Conservation (phyloP, 2,329 filamentous ascomycete species). For the Sclerotinia borealis region DNA sequence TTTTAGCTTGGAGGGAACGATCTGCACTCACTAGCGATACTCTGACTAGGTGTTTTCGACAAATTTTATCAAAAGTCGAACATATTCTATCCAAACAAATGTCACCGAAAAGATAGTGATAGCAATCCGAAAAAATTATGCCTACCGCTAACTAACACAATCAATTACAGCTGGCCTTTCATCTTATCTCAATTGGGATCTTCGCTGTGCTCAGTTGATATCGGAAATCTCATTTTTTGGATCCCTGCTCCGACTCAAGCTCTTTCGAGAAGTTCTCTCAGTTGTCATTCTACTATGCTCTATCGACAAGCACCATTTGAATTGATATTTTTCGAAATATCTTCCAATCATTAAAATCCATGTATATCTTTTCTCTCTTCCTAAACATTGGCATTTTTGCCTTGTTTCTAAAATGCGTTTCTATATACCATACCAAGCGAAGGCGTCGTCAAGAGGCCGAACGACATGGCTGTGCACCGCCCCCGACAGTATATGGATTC, state of each 20-base stretch:
- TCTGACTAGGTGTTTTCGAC: background rate
- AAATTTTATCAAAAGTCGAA: background rate
- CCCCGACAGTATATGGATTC: background rate
- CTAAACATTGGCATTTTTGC: background rate
- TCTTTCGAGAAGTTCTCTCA: background rate
- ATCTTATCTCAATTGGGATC: background rate
- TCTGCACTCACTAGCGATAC: background rate
- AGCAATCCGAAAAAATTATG: background rate
- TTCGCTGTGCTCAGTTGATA: background rate
- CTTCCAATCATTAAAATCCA: background rate
- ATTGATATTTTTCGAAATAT: background rate
- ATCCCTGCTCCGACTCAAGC: background rate
- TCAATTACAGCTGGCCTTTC: background rate
- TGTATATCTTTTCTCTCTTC: slow-evolving; percentile 2
- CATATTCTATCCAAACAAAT: background rate
- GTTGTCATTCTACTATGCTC: background rate
- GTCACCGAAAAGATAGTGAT: background rate
- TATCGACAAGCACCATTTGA: background rate
- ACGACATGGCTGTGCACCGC: background rate
- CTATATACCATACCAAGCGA: background rate
- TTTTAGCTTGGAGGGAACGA: background rate
- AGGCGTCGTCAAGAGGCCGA: background rate
- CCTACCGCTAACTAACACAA: background rate
- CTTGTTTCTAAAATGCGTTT: background rate
- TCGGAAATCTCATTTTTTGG: background rate